A percentile compares a stretch with the other conserved stretches of the same genome.
These are phyloP conservation scores for Dryas drummondii DNA, from an alignment of 306 rosid genomes.

Conservation along the genomic window DNA sequence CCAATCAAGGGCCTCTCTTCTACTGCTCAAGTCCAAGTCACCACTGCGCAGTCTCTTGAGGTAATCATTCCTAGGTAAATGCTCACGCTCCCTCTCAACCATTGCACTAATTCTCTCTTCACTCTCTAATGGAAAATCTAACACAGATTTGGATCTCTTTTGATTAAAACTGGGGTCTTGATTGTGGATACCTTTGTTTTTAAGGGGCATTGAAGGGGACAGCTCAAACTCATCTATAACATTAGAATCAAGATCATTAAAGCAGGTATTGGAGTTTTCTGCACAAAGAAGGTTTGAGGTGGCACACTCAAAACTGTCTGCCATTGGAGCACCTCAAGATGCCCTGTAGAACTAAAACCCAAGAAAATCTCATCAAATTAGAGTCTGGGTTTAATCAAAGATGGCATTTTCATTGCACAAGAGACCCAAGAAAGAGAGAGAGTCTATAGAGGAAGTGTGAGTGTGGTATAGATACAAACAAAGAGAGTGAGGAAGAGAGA, in stretches of 20 bases:
- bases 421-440: conserved; percentile 27
- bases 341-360: conserved; percentile 17
- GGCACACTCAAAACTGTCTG: conserved; percentile 41
- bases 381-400: conserved; percentile 33
- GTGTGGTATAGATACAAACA: conserved; percentile 14
- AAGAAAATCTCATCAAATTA: conserved; percentile 45
- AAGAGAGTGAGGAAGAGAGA: conserved; percentile 4
- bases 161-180: conserved; percentile 25
- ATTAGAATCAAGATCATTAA: conserved; percentile 47
- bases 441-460: conserved; percentile 8
- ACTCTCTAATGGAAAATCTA: conserved; percentile 40
- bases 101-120: conserved; percentile 44
- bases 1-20: conserved; percentile 75
- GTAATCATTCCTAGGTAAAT: conserved; percentile 64
- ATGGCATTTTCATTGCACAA: conserved; percentile 19
- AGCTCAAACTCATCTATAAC: conserved; percentile 37
- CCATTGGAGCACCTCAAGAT: conserved; percentile 49
- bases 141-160: conserved; percentile 35
- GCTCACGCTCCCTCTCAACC: conserved; percentile 57
- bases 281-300: conserved; percentile 45
- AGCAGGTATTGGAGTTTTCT: conserved; percentile 40
- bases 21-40: conserved; percentile 60
- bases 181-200: conserved; percentile 23
- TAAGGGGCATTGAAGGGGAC: conserved; percentile 35
- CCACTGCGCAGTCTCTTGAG: conserved; percentile 56